These are phyloP conservation scores for Ophiognomonia clavigignenti-juglandacearum DNA, from an alignment of 2,329 filamentous ascomycete species.

Conservation along the genomic window DNA sequence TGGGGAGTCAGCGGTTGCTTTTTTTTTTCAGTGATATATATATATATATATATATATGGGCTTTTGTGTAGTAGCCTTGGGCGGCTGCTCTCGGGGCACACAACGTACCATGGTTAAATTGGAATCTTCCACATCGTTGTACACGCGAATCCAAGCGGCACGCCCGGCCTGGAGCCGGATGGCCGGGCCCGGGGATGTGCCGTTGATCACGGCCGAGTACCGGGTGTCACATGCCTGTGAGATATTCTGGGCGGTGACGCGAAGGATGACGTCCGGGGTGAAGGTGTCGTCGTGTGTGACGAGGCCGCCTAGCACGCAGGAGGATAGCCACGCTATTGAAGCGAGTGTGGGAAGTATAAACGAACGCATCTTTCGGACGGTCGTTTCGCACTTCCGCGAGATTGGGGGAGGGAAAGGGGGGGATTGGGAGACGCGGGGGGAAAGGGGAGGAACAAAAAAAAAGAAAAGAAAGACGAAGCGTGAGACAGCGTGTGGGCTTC, in stretches of 20 bases:
- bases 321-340: neutral
- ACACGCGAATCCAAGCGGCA: slow-evolving; percentile 52
- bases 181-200: slow-evolving; percentile 45
- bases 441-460: too few species aligned
- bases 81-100: too few species aligned
- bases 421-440: too few species aligned
- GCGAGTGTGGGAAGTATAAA: neutral
- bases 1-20: neutral
- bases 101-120: slow-evolving; percentile 52
- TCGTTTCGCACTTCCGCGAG: neutral
- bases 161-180: slow-evolving; percentile 40
- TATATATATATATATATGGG: too few species aligned
- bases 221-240: slow-evolving; percentile 37
- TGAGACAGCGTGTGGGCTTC: too few species aligned
- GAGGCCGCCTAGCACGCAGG: neutral
- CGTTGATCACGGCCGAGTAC: slow-evolving; percentile 44
- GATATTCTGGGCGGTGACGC: slow-evolving; percentile 36
- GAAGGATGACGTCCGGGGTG: slow-evolving; percentile 41
- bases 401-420: neutral
- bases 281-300: slow-evolving; percentile 25
- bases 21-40: neutral
- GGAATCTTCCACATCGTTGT: slow-evolving; percentile 47
- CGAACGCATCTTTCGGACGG: neutral
- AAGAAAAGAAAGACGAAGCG: too few species aligned
- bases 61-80: too few species aligned